Evolutionary conservation across 805 yeast genomes (phyloP), one percentile per base, ranked within the genome.

Genomic region (Saccharomycopsis babjevae): DNA sequence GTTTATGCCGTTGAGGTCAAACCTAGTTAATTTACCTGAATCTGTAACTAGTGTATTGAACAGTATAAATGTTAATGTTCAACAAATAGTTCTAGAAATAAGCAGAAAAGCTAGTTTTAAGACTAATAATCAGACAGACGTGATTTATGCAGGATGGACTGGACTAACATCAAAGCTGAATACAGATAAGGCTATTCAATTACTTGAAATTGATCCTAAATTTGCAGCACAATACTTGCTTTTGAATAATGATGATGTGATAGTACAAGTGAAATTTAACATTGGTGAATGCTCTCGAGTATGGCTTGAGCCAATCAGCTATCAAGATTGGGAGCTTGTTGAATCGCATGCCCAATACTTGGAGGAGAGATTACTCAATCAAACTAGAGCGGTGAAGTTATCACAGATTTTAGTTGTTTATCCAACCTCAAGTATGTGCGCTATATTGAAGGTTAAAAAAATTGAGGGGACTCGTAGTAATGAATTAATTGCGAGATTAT

Each of bases 281-380:
- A 70, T 76, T 1, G 81, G 79, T n/a, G 77, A 72, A 50, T 83
- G 90, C 0, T 74, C 77, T 5, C 81, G 83, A 3, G 84, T 92
- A 2, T 84, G 82, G 67, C 77, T 93, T 54, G 97, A 89, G 67
- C 98, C 98, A 0, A 72, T 80, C 20, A 78, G 89, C 0, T 71
- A 84, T 1, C 79, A 86, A 5, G 99, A 93, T 69, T 93, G 97
- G 97, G 97, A 92, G 66, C 74, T 89, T 32, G 88, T 91, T 1
- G 97, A 92, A 68, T 72, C 87, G 1, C 88, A 93, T 71, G 93
- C 96, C 1, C 83, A 80, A 34, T 81, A 78, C 50, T 79, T 93
- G 30, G 97, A 93, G 69, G 82, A 83, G 55, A 81, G 82, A 64
- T 78, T 92, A 66, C 74, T 93, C 40, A 82, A 85, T 60, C 97